Conservation (phyloP, 108 stramenopile species). For the Bacterosira constricta region DNA sequence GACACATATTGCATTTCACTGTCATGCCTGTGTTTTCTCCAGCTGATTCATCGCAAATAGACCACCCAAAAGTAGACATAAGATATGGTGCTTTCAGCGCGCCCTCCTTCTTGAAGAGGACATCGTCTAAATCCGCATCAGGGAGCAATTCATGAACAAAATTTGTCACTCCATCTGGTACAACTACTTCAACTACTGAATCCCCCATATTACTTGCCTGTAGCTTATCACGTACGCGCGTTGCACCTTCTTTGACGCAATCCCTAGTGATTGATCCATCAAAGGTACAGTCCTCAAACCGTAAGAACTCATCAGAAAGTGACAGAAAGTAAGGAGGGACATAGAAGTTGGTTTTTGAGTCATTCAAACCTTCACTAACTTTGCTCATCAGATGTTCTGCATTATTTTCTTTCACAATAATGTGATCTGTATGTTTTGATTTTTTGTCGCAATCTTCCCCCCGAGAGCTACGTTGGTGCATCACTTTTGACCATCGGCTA, state of each 20-base stretch:
- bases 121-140: not conserved
- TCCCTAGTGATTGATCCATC: slow-evolving; percentile 32
- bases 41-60: not conserved
- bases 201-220: not conserved
- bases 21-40: not conserved
- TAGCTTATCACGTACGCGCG: not conserved
- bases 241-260: slow-evolving; percentile 13
- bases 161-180: slow-evolving; percentile 6
- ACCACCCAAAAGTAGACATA: slow-evolving; percentile 30
- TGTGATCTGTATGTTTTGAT: not conserved
- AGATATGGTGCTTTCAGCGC: not conserved
- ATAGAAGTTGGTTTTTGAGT: not conserved
- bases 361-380: not conserved
- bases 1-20: slow-evolving; percentile 29
- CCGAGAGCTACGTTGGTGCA: not conserved
- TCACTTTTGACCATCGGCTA: slow-evolving; percentile 27
- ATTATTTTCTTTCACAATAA: not conserved
- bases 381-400: not conserved
- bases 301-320: slow-evolving; percentile 11
- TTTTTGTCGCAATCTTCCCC: not conserved
- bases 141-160: slow-evolving; percentile 6
- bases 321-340: slow-evolving; percentile 36
- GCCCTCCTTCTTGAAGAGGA: not conserved
- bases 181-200: not conserved
- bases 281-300: slow-evolving; percentile 26